Conservation (phyloP, 2,329 filamentous ascomycete genomes). For the Sporothrix variecibatus region DNA sequence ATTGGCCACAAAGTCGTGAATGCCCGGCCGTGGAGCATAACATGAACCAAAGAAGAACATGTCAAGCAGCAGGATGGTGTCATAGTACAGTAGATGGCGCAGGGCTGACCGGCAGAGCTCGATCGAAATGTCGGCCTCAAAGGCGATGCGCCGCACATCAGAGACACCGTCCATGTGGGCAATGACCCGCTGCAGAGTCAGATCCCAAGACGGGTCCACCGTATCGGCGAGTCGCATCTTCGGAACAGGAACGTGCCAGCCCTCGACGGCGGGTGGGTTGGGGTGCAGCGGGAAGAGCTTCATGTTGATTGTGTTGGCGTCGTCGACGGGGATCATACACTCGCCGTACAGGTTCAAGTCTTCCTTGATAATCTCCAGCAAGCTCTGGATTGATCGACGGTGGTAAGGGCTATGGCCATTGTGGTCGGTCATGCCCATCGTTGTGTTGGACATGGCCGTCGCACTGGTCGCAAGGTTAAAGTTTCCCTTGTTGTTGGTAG, state of each 20-base stretch:
- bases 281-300: constrained; percentile 87
- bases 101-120: constrained; percentile 84
- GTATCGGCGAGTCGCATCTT: constrained; percentile 66
- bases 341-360: constrained; percentile 97
- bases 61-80: constrained; percentile 85
- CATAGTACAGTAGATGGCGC: constrained; percentile 89
- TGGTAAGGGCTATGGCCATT: constrained; percentile 29
- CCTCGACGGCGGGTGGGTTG: constrained; percentile 73
- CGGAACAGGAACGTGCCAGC: constrained; percentile 87
- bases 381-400: constrained; percentile 74
- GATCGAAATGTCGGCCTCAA: constrained; percentile 81
- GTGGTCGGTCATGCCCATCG: constrained; percentile 13
- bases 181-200: constrained; percentile 77
- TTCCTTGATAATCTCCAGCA: constrained; percentile 79
- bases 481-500: constrained; percentile 31
- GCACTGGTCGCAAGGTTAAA: constrained; percentile 36
- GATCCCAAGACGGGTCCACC: constrained; percentile 69
- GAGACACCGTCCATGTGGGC: constrained; percentile 88
- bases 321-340: constrained; percentile 97
- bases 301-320: constrained; percentile 92
- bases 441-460: constrained; percentile 6
- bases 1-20: constrained; percentile 78
- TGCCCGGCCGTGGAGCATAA: constrained; percentile 78
- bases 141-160: constrained; percentile 83
- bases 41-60: constrained; percentile 93